These are phyloP conservation scores for Cryptococcus deneoformans DNA, from an alignment of 1,284 basidiomycete species.

Conservation along the genomic window DNA sequence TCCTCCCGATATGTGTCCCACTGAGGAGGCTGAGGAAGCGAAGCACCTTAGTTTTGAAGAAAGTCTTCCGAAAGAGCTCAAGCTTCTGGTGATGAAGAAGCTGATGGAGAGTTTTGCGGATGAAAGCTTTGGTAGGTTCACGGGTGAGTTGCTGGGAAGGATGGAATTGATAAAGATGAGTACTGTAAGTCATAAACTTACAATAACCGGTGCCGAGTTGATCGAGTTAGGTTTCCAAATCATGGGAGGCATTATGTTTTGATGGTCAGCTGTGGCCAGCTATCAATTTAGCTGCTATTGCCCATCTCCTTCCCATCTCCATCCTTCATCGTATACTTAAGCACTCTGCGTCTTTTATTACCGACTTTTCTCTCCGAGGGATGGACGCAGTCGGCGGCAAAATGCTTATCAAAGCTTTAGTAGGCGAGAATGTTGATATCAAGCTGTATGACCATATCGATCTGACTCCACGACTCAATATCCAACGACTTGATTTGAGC, in stretches of 20 bases:
- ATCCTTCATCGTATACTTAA: slow-evolving; percentile 29
- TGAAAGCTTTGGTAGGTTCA: slow-evolving; percentile 59
- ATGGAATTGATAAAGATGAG: slow-evolving; percentile 74
- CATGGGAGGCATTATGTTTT: slow-evolving; percentile 72
- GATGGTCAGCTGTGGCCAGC: slow-evolving; percentile 83
- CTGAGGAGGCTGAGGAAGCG: not conserved
- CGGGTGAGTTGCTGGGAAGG: slow-evolving; percentile 64
- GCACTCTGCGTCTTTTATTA: slow-evolving; percentile 63
- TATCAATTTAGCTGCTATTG: slow-evolving; percentile 62
- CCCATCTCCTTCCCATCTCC: slow-evolving; percentile 47
- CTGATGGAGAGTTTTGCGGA: slow-evolving; percentile 51
- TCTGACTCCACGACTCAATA: slow-evolving; percentile 2
- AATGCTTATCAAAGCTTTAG: slow-evolving; percentile 12
- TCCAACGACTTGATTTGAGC: slow-evolving; percentile 62
- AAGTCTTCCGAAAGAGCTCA: slow-evolving; percentile 69
- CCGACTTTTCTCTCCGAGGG: slow-evolving; percentile 64
- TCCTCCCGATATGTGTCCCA: not conserved
- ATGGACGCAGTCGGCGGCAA: slow-evolving; percentile 58
- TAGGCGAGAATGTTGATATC: not conserved
- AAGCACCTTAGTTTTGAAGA: slow-evolving; percentile 31
- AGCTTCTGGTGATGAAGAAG: slow-evolving; percentile 59
- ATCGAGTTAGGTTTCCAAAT: slow-evolving; percentile 66
- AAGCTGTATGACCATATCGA: slow-evolving; percentile 1
- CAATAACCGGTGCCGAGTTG: not conserved
- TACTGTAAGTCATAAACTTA: slow-evolving; percentile 58